Evolutionary conservation across 1,284 basidiomycete species (phyloP).

Genomic region (Puccinia hordei): DNA sequence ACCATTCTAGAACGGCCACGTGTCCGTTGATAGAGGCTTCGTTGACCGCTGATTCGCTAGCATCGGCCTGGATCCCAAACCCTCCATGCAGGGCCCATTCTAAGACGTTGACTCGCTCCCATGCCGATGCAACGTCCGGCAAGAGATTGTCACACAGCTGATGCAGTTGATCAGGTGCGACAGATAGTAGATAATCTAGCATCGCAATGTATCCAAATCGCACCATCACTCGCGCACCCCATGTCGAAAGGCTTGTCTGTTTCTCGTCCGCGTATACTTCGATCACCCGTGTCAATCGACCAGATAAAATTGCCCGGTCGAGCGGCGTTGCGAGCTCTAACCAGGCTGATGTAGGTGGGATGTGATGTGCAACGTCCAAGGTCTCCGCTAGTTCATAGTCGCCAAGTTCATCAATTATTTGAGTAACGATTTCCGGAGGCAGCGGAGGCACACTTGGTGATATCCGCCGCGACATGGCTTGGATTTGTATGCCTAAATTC

Average conservation of each 20-base stretch:
- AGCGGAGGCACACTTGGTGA: conserved; percentile 57
- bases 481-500: conserved; percentile 33
- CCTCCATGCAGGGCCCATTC: conserved; percentile 64
- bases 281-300: conserved; percentile 66
- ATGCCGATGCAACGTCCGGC: conserved; percentile 57
- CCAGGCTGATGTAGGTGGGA: conserved; percentile 71
- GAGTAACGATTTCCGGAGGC: conserved; percentile 72
- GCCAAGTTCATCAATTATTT: conserved; percentile 72
- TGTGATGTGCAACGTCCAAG: conserved; percentile 70
- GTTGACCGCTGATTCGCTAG: conserved; percentile 52
- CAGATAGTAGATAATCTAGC: conserved; percentile 69
- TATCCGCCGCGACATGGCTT: conserved; percentile 24
- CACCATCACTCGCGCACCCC: conserved; percentile 69
- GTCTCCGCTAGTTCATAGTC: conserved; percentile 79
- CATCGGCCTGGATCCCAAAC: conserved; percentile 36
- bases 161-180: conserved; percentile 62
- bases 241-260: conserved; percentile 67
- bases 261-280: conserved; percentile 61
- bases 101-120: conserved; percentile 58
- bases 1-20: conserved; percentile 75
- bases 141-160: conserved; percentile 53
- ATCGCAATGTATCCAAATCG: conserved; percentile 74
- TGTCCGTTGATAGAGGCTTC: conserved; percentile 60
- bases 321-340: conserved; percentile 65
- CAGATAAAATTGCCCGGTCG: conserved; percentile 71